Conservation (phyloP, 805 yeast genomes). For the Sungouiozyma intestinalis region DNA sequence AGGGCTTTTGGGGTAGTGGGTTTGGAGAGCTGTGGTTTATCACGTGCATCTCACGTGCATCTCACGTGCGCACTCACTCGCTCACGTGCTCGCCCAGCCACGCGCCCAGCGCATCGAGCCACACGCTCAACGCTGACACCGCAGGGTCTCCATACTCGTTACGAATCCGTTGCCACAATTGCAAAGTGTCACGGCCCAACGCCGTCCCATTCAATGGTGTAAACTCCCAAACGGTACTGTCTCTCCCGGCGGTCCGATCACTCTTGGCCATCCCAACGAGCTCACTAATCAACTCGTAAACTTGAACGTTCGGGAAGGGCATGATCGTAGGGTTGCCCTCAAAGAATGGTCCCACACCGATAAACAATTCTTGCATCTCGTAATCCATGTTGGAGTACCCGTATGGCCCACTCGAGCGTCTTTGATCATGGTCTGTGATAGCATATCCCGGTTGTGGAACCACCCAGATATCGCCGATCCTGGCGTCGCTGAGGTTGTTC, state of each 20-base stretch:
- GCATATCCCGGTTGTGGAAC: conserved; percentile 1
- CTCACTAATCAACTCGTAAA: neutral
- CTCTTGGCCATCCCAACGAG: neutral
- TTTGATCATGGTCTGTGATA: no score
- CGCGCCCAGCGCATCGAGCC: neutral
- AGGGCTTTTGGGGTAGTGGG: no score
- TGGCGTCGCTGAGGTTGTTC: neutral
- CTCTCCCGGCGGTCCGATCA: neutral
- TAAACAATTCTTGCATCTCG: neutral
- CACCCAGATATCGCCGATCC: conserved; percentile 3
- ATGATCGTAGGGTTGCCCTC: neutral
- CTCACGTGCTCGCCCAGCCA: neutral
- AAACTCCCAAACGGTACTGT: neutral
- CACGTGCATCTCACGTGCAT: no score
- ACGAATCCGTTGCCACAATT: neutral
- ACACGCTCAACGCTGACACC: neutral
- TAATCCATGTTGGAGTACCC: neutral
- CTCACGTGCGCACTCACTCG: no score
- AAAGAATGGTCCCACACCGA: conserved; percentile 3
- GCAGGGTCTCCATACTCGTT: neutral
- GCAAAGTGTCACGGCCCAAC: neutral
- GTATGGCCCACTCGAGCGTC: no score
- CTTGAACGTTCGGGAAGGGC: neutral
- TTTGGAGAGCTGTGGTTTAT: no score
- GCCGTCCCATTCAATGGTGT: neutral